phyloP scores from a whole-genome alignment of 2,329 filamentous ascomycete species.

The Aspergillus brunneoviolaceus region DNA sequence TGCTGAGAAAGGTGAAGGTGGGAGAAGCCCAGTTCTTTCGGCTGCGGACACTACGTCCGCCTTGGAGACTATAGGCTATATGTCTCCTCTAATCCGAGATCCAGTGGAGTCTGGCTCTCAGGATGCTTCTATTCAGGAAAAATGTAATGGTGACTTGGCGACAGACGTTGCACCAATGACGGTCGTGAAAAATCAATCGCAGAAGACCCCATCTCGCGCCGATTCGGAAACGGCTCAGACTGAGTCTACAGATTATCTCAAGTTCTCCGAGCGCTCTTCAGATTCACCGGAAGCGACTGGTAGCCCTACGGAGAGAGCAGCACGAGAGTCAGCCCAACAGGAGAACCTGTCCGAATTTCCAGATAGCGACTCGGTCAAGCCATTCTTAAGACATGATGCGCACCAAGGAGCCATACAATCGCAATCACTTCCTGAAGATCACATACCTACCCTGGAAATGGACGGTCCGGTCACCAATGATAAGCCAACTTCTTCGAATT shows the following conservation, averaged over 20 bases:
- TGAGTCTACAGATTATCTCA: not conserved
- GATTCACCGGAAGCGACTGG: not conserved
- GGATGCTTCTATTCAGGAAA: not conserved
- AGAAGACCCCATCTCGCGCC: not conserved
- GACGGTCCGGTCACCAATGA: not conserved
- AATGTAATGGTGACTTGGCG: not conserved
- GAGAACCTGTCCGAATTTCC: not conserved
- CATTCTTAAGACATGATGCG: not conserved
- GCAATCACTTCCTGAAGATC: not conserved
- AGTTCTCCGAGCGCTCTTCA: not conserved
- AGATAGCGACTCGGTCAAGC: not conserved
- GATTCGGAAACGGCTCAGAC: not conserved
- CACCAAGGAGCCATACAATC: not conserved
- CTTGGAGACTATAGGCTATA: conserved; percentile 2
- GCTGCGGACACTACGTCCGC: not conserved
- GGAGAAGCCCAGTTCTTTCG: conserved; percentile 1
- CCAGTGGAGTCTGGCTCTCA: not conserved
- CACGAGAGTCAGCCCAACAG: not conserved
- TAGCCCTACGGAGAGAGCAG: not conserved
- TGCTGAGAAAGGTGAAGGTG: not conserved
- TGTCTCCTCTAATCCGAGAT: conserved; percentile 5
- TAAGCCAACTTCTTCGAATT: not conserved
- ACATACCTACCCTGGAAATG: not conserved
- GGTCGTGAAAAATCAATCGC: not conserved
- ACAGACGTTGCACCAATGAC: not conserved